Conservation (phyloP, 2,329 filamentous ascomycete genomes). For the Fusarium devonianum region DNA sequence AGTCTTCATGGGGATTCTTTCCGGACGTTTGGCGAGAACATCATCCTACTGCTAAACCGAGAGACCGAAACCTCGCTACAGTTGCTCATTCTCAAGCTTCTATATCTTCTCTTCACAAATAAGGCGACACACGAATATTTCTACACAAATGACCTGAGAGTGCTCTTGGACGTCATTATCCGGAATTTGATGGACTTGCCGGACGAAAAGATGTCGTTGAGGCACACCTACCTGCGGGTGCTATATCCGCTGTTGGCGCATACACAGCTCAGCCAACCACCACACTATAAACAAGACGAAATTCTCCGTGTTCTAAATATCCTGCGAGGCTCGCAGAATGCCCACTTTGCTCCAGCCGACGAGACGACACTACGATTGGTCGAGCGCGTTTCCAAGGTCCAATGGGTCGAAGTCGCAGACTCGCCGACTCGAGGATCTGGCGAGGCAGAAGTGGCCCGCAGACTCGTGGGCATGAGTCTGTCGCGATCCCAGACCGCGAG, state of each 20-base stretch:
- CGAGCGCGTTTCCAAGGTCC: slow-evolving; percentile 74
- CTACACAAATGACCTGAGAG: slow-evolving; percentile 95
- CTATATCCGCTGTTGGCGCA: slow-evolving; percentile 89
- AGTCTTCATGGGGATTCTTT: slow-evolving; percentile 81
- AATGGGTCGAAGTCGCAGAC: slow-evolving; percentile 64
- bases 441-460: slow-evolving; percentile 60
- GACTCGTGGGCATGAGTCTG: slow-evolving; percentile 75
- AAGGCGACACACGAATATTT: slow-evolving; percentile 95
- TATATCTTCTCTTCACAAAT: slow-evolving; percentile 95
- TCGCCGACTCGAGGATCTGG: slow-evolving; percentile 42
- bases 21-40: slow-evolving; percentile 96
- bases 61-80: slow-evolving; percentile 95
- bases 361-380: slow-evolving; percentile 81
- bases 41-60: slow-evolving; percentile 92
- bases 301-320: slow-evolving; percentile 78
- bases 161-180: slow-evolving; percentile 93
- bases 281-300: slow-evolving; percentile 91
- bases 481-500: slow-evolving; percentile 71
- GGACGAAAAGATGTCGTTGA: slow-evolving; percentile 76
- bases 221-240: slow-evolving; percentile 94
- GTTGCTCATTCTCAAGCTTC: slow-evolving; percentile 91
- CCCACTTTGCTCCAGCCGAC: slow-evolving; percentile 81
- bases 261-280: slow-evolving; percentile 85
- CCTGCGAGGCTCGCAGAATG: slow-evolving; percentile 68
- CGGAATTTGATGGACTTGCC: slow-evolving; percentile 96